These are phyloP conservation scores for Blastomyces emzantsi DNA, from an alignment of 2,329 filamentous ascomycete species.

Conservation along the genomic window DNA sequence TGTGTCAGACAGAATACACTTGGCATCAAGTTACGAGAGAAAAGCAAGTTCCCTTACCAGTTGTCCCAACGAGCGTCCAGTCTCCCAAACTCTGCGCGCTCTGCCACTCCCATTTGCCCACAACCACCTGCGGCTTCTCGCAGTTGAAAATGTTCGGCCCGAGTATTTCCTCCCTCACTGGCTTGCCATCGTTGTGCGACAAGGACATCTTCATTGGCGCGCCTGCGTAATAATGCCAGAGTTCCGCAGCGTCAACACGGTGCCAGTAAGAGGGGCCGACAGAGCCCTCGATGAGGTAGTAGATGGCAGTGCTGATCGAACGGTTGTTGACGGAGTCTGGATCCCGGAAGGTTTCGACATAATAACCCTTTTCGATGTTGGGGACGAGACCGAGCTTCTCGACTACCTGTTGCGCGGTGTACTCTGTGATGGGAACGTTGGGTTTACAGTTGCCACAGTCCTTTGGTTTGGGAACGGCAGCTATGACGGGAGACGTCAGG, in stretches of 20 bases:
- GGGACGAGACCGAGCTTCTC: neutral
- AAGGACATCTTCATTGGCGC: neutral
- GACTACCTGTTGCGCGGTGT: neutral
- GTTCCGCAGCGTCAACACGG: neutral
- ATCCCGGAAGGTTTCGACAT: neutral
- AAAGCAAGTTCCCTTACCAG: neutral
- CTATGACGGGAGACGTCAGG: neutral
- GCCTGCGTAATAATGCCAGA: neutral
- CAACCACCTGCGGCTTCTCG: neutral
- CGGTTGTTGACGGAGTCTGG: neutral
- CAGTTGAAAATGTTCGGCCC: neutral
- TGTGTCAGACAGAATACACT: neutral
- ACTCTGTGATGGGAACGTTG: neutral
- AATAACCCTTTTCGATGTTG: neutral
- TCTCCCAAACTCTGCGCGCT: neutral
- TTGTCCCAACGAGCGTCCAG: neutral
- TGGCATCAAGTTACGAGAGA: neutral
- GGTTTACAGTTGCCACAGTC: neutral
- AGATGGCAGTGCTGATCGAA: neutral
- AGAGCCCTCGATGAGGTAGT: neutral
- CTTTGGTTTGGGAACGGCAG: neutral
- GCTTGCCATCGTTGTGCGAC: neutral
- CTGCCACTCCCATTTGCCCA: neutral
- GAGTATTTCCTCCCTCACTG: neutral
- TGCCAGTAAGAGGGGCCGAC: neutral